phyloP scores from a whole-genome alignment of 768 basidiomycete species.

The Clitopilus hobsonii region DNA sequence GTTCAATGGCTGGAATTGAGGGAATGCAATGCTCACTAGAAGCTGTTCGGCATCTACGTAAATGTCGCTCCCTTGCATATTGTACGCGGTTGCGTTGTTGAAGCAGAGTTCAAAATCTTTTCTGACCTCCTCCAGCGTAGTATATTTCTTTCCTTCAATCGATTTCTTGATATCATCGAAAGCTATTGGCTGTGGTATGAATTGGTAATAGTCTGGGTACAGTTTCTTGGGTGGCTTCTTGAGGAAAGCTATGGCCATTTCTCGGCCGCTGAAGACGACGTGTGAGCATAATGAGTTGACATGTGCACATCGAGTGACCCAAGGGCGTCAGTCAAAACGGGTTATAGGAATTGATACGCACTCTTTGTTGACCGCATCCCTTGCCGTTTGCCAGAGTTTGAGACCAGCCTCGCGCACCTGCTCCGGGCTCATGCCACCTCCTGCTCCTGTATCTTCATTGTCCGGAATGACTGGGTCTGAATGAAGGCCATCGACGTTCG shows the following conservation, averaged over 20 bases:
- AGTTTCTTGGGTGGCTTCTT: slow-evolving; percentile 64
- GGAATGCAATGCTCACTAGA: slow-evolving; percentile 60
- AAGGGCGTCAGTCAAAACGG: slow-evolving; percentile 37
- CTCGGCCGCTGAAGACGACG: slow-evolving; percentile 49
- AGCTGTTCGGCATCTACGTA: slow-evolving; percentile 80
- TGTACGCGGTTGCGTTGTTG: slow-evolving; percentile 78
- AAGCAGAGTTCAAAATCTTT: slow-evolving; percentile 76
- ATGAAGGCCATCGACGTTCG: slow-evolving; percentile 37
- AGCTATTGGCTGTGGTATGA: slow-evolving; percentile 80
- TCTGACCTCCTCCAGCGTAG: slow-evolving; percentile 60
- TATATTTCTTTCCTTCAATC: slow-evolving; percentile 56
- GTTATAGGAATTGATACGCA: slow-evolving; percentile 45
- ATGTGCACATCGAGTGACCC: slow-evolving; percentile 24
- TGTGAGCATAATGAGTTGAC: slow-evolving; percentile 21
- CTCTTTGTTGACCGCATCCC: slow-evolving; percentile 85
- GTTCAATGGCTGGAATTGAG: not conserved
- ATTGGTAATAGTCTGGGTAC: slow-evolving; percentile 83
- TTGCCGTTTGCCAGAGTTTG: slow-evolving; percentile 73
- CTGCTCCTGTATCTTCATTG: slow-evolving; percentile 12
- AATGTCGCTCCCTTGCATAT: slow-evolving; percentile 73
- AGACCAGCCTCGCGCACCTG: slow-evolving; percentile 63
- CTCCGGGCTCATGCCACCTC: slow-evolving; percentile 22
- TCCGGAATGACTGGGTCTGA: slow-evolving; percentile 25
- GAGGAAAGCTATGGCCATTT: slow-evolving; percentile 61
- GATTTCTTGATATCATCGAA: slow-evolving; percentile 85